These are phyloP conservation scores for Alternaria triticina DNA, from an alignment of 2,329 filamentous ascomycete genomes.

Conservation along the genomic window DNA sequence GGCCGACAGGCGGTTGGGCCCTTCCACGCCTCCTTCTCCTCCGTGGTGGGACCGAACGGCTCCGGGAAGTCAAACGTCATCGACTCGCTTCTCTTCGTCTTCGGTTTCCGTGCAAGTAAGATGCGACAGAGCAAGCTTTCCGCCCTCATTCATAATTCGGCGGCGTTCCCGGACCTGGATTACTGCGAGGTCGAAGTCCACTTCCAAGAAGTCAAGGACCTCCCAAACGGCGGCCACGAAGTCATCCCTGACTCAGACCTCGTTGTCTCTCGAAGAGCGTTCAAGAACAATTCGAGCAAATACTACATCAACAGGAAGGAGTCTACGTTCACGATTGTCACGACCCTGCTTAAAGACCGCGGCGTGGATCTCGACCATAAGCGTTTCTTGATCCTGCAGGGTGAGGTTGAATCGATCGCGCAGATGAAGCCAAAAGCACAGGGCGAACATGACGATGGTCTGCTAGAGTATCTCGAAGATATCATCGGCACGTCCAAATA, in stretches of 20 bases:
- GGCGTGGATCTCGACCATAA: constrained; percentile 98
- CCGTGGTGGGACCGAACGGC: constrained; percentile 95
- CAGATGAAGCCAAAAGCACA: constrained; percentile 98
- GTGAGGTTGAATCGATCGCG: constrained; percentile 97
- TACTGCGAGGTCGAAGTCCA: constrained; percentile 96
- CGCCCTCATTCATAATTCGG: constrained; percentile 96
- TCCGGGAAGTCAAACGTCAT: constrained; percentile 99
- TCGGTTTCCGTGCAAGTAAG: constrained; percentile 97
- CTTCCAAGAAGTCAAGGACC: constrained; percentile 93
- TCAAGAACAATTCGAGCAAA: constrained; percentile 98
- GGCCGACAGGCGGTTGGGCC: constrained; percentile 94
- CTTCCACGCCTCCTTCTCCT: constrained; percentile 96
- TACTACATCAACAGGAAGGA: constrained; percentile 94
- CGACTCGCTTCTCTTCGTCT: constrained; percentile 97
- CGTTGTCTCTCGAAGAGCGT: constrained; percentile 87
- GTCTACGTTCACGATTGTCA: constrained; percentile 92
- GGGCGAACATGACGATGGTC: constrained; percentile 93
- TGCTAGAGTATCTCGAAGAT: constrained; percentile 96
- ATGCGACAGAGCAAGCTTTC: constrained; percentile 99
- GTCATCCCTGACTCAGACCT: constrained; percentile 84
- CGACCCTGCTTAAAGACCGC: constrained; percentile 80
- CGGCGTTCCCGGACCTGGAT: constrained; percentile 81
- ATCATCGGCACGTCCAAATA: constrained; percentile 99
- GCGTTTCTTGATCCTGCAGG: constrained; percentile 94
- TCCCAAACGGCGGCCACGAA: constrained; percentile 75